phyloP scores from a whole-genome alignment of 1,284 basidiomycete species.

The Trametes polyzona region DNA sequence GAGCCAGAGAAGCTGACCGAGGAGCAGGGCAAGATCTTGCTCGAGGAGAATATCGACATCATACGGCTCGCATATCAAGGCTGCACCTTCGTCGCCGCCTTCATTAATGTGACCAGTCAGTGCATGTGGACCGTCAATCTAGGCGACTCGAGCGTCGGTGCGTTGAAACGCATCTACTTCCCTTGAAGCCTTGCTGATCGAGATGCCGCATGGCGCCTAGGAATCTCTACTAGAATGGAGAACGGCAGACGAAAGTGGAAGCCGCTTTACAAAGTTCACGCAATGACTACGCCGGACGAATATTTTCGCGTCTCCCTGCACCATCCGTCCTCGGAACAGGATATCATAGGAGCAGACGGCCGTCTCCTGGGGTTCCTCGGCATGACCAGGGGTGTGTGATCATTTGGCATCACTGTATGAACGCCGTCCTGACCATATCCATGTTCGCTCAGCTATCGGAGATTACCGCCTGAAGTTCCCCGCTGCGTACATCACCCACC shows the following conservation, averaged over 20 bases:
- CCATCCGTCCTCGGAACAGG: background rate
- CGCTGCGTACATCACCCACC: background rate
- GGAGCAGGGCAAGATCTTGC: background rate
- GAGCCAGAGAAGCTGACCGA: background rate
- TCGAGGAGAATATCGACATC: background rate
- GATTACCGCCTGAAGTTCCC: background rate
- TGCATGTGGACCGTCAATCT: background rate
- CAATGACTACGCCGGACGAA: background rate
- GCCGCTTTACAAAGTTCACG: background rate
- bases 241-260: background rate
- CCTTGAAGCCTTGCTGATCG: background rate
- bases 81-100: background rate
- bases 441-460: background rate
- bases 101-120: background rate
- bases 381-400: background rate
- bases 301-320: background rate
- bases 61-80: background rate
- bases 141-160: background rate
- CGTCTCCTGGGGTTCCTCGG: background rate
- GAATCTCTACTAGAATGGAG: background rate
- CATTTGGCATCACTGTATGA: background rate
- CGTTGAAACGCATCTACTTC: background rate
- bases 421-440: background rate
- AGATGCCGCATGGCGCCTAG: background rate
- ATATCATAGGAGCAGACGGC: background rate